These are phyloP conservation scores for Hydrangea macrophylla DNA, from an alignment of 148 eudicot genomes.

Conservation along the genomic window DNA sequence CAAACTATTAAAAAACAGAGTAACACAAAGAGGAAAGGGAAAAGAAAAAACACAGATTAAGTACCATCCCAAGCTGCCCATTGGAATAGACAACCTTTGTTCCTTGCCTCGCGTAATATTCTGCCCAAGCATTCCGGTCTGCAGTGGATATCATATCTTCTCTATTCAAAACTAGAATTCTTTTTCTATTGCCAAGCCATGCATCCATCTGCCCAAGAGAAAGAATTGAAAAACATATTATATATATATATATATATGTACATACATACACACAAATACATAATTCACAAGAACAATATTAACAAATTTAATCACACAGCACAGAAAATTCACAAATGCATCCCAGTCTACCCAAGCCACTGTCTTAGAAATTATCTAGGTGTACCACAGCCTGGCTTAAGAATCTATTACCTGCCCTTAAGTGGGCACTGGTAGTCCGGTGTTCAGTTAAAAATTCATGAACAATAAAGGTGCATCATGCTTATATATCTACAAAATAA, in stretches of 20 bases:
- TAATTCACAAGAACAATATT: too few species aligned
- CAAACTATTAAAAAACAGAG: too few species aligned
- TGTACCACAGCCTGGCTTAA: background rate
- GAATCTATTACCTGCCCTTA: background rate
- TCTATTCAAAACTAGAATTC: conserved; percentile 86
- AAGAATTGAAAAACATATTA: too few species aligned
- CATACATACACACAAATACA: background rate
- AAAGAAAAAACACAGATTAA: background rate
- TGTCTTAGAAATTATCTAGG: background rate
- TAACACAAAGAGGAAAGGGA: too few species aligned
- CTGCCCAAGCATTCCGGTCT: conserved; percentile 96
- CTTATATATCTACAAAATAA: background rate
- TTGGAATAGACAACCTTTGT: conserved; percentile 79
- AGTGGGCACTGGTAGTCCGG: background rate
- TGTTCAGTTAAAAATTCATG: background rate
- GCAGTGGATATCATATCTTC: conserved; percentile 96
- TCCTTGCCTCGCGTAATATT: conserved; percentile 80
- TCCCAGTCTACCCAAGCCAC: background rate
- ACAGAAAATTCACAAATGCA: background rate
- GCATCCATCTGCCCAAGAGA: conserved; percentile 81
- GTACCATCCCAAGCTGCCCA: conserved; percentile 94
- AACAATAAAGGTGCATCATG: background rate
- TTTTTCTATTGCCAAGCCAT: conserved; percentile 90
- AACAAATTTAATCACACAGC: background rate
- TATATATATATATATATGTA: too few species aligned